Evolutionary conservation across 495 filamentous ascomycete species (phyloP), one percentile per base, ranked within the genome.

Genomic region (Penicillium soppii): DNA sequence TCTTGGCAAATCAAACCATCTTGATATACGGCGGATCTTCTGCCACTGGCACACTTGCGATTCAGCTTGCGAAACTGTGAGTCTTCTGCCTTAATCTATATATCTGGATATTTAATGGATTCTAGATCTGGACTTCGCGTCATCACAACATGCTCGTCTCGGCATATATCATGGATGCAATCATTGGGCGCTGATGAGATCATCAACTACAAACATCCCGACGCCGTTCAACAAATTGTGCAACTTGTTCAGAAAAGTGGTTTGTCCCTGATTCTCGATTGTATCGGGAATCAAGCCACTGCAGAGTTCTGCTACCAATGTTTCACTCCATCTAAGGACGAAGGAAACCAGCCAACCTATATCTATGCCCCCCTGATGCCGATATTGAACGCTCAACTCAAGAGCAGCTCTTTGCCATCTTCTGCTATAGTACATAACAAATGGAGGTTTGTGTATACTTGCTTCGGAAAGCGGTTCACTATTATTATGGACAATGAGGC

Each of bases 51-150:
- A 40, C 17, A 4, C n/a, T 53, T n/a, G 50, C 50, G 1, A 25
- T 47, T 33, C 15, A 47, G 47, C 46, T 25, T 26, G 42, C 16
- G 25, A 47, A 41, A 40, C 35, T 10, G 32, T 47, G 25, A 33
- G 43, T 26, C 16, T 20, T 46, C 7, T 12, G 10, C 8, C n/a
- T 8, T 23, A 15, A 7, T 19, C 32, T 35, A 35, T n/a, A 4
- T 32, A 32, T 5, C 13, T 12, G 5, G 29, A 32, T 7, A 7
- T 32, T 12, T 32, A 32, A 32, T 12, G 13, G 0, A 40, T 22
- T 12, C 8, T 23, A 40, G 19, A 40, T 22, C 37, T 12, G 37
- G 37, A 10, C 17, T 40, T 1, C 37, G 17, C 3, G 37, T 40
- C 8, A 12, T 40, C 19, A 40, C 37, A 40, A 40, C 37, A 22